These are phyloP conservation scores for Claviceps sp. DNA, from an alignment of 2,329 filamentous ascomycete species.

Conservation along the genomic window DNA sequence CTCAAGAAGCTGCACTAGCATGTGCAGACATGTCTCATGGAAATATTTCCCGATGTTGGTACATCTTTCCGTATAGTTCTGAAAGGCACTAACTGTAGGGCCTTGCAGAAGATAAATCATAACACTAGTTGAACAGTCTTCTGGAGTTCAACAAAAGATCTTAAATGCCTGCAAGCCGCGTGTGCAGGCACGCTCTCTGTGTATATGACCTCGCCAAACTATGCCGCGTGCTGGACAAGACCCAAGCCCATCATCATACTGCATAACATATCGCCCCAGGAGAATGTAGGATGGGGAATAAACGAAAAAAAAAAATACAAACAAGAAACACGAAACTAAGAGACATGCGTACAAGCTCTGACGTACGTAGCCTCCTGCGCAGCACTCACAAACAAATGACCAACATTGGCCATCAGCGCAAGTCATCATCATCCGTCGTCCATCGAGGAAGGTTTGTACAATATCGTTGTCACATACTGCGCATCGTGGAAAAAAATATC, in stretches of 20 bases:
- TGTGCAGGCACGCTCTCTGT: background rate
- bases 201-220: background rate
- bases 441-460: constrained; percentile 79
- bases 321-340: background rate
- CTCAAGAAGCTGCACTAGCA: no score
- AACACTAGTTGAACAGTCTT: no score
- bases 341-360: background rate
- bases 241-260: background rate
- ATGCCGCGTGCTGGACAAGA: background rate
- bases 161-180: no score
- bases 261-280: background rate
- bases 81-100: no score
- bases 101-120: no score
- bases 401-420: background rate
- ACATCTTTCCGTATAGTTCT: no score
- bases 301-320: no score
- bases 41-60: no score
- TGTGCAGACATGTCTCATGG: no score
- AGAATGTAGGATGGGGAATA: background rate
- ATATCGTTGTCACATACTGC: constrained; percentile 92
- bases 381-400: background rate
- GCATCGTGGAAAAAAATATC: background rate
- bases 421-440: constrained; percentile 27
- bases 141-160: no score
- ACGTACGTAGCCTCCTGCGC: background rate